Conservation (phyloP, 306 rosid genomes). For the Cicer arietinum region DNA sequence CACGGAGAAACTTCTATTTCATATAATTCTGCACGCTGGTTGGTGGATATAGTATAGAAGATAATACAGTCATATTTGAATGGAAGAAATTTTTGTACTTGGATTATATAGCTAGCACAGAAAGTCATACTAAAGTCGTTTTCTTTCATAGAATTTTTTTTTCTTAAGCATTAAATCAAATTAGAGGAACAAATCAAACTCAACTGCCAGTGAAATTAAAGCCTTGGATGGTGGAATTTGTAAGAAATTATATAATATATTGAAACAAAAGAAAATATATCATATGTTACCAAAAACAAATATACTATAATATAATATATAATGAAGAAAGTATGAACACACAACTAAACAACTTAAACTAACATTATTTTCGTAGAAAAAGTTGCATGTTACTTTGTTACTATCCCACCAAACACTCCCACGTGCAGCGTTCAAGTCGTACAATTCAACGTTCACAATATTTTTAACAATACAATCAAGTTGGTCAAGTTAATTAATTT, state of each 20-base stretch:
- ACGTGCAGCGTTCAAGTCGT: constrained; percentile 45
- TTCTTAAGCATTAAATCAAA: neutral
- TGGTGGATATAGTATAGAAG: neutral
- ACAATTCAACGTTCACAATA: constrained; percentile 24
- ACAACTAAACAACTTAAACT: constrained; percentile 52
- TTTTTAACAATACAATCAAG: constrained; percentile 29
- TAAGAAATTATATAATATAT: constrained; percentile 33
- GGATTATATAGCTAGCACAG: constrained; percentile 1
- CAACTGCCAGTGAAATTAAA: constrained; percentile 11
- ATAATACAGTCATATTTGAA: constrained; percentile 19
- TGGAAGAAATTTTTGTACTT: constrained; percentile 37
- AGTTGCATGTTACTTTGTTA: constrained; percentile 24
- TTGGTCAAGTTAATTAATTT: constrained; percentile 36
- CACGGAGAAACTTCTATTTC: neutral
- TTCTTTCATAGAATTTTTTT: constrained; percentile 12
- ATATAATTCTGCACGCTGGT: neutral
- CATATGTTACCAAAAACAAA: no score
- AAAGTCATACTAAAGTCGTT: constrained; percentile 59
- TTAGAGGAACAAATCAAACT: constrained; percentile 48
- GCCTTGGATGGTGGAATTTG: constrained; percentile 45
- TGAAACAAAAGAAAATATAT: neutral
- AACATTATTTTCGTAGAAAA: constrained; percentile 43
- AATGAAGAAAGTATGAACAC: constrained; percentile 45
- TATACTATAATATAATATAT: neutral
- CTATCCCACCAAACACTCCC: constrained; percentile 51